phyloP scores from a whole-genome alignment of 2,329 filamentous ascomycete genomes.

The Sarocladium strictum region DNA sequence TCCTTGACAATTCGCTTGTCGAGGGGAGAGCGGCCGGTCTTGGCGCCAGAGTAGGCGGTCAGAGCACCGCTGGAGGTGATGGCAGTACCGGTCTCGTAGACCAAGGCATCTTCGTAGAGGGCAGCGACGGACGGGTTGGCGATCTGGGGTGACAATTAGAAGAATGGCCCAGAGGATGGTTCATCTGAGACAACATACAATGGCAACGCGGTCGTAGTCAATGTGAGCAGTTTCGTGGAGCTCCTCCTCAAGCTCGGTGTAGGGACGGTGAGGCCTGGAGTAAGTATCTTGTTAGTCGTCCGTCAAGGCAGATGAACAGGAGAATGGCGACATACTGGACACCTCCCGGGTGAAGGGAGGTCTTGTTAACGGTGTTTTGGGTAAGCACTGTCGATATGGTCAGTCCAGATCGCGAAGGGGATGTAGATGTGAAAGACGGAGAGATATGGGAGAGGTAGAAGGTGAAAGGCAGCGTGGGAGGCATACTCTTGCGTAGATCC shows the following conservation, averaged over 20 bases:
- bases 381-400: constrained; percentile 11
- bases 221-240: constrained; percentile 98
- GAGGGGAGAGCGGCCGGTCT: constrained; percentile 92
- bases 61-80: constrained; percentile 94
- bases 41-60: constrained; percentile 95
- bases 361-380: constrained; percentile 74
- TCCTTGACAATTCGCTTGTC: constrained; percentile 99
- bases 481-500: constrained; percentile 38
- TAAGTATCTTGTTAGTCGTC: constrained; percentile 9
- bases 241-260: constrained; percentile 95
- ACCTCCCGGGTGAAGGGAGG: constrained; percentile 82
- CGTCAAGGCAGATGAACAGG: background rate
- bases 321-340: constrained; percentile 63
- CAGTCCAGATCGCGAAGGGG: background rate
- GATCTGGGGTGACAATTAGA: constrained; percentile 38
- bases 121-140: constrained; percentile 93
- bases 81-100: constrained; percentile 93
- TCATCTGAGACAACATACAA: constrained; percentile 55
- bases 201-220: constrained; percentile 96
- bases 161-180: background rate
- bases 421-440: constrained; percentile 9
- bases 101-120: constrained; percentile 97
- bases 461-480: background rate
- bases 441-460: background rate
- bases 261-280: constrained; percentile 69